Conservation (phyloP, 495 filamentous ascomycete genomes). For the Penicillium psychrofluorescens region DNA sequence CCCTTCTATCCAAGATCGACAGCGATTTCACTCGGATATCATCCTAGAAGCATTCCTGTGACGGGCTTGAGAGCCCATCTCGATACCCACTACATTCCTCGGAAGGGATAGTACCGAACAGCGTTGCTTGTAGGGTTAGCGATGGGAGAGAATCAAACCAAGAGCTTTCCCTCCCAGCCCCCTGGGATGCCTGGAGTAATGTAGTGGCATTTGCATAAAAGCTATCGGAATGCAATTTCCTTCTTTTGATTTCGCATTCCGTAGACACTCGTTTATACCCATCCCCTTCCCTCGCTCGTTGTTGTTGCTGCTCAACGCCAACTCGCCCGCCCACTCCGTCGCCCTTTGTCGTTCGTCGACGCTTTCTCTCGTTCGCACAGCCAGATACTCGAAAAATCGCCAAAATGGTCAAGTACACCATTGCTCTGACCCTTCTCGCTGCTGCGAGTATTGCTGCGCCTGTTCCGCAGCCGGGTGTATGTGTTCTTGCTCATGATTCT, state of each 20-base stretch:
- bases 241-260: constrained; percentile 10
- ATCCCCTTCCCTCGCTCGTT: background rate
- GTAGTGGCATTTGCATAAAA: constrained; percentile 11
- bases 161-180: constrained; percentile 10
- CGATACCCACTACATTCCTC: constrained; percentile 8
- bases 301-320: too few relatives aligned
- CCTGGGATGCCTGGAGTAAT: constrained; percentile 15
- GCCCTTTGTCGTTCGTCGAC: constrained; percentile 15
- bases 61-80: constrained; percentile 1
- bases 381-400: background rate
- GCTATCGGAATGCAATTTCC: constrained; percentile 1
- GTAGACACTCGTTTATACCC: constrained; percentile 7
- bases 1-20: constrained; percentile 14
- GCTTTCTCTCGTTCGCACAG: constrained; percentile 10
- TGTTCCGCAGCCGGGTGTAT: constrained; percentile 1
- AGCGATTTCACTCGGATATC: constrained; percentile 8
- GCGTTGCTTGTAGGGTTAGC: background rate
- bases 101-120: constrained; percentile 6
- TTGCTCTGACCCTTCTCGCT: constrained; percentile 17
- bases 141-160: background rate
- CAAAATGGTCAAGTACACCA: constrained; percentile 22
- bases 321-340: background rate
- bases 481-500: background rate
- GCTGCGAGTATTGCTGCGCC: constrained; percentile 19
- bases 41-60: constrained; percentile 16